These are phyloP conservation scores for Tylopilus sp. DNA, from an alignment of 768 basidiomycete species.

Conservation along the genomic window DNA sequence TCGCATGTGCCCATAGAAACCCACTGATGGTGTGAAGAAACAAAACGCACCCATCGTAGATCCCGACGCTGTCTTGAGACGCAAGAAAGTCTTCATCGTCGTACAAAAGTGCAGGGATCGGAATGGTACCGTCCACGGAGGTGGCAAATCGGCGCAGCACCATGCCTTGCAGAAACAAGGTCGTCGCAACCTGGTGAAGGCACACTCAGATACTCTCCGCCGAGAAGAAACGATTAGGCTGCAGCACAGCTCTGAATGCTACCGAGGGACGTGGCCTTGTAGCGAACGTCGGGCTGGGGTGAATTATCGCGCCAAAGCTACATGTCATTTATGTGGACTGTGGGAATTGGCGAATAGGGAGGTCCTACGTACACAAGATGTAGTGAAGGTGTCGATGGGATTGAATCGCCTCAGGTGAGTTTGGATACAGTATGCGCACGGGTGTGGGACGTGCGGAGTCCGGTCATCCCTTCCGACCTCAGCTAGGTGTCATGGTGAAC, in stretches of 20 bases:
- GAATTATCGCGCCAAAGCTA: constrained; percentile 3
- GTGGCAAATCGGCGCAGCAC: constrained; percentile 53
- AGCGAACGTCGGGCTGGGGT: constrained; percentile 3
- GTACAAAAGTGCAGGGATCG: constrained; percentile 72
- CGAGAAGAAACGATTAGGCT: not conserved
- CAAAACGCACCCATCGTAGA: constrained; percentile 82
- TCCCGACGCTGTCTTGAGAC: constrained; percentile 76
- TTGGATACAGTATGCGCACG: constrained; percentile 11
- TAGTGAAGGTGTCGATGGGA: not conserved
- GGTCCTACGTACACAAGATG: constrained; percentile 13
- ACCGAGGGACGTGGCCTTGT: constrained; percentile 8
- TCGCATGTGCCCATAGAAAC: constrained; percentile 17
- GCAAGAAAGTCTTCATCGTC: constrained; percentile 74
- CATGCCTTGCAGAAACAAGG: constrained; percentile 35
- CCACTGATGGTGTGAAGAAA: constrained; percentile 2
- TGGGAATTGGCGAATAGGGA: constrained; percentile 5
- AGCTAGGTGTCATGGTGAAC: constrained; percentile 3
- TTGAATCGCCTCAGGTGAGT: constrained; percentile 21
- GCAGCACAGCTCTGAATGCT: constrained; percentile 3
- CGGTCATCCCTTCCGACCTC: constrained; percentile 5
- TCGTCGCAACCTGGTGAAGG: not conserved
- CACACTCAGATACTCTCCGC: not conserved
- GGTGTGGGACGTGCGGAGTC: constrained; percentile 4
- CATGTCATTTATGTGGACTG: constrained; percentile 3
- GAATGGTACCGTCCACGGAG: constrained; percentile 72